phyloP scores from a whole-genome alignment of 1,139 yeast species.

The Pneumocystis carinii region DNA sequence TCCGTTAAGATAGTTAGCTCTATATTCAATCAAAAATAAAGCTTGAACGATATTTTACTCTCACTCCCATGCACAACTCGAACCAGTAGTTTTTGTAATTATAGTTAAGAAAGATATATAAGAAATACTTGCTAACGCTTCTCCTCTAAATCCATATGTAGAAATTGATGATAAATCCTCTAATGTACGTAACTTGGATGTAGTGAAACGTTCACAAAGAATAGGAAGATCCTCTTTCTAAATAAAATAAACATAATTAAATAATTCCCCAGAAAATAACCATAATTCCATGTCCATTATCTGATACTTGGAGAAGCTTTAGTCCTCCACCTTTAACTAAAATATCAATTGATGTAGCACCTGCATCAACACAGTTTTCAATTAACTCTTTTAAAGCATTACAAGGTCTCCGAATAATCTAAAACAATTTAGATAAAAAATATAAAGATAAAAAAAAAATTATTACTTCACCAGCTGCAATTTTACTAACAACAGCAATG shows the following conservation, averaged over 20 bases:
- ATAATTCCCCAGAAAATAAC: conserved; percentile 8
- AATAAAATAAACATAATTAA: conserved; percentile 16
- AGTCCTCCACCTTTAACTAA: conserved; percentile 52
- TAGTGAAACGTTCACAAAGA: conserved; percentile 52
- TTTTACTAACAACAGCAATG: conserved; percentile 59
- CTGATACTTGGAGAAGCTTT: conserved; percentile 47
- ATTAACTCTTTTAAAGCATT: conserved; percentile 67
- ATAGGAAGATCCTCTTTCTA: conserved; percentile 41
- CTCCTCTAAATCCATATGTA: conserved; percentile 73
- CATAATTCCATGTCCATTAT: conserved; percentile 62
- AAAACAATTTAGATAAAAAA: background rate
- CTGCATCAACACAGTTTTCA: conserved; percentile 70
- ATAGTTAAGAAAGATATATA: conserved; percentile 55
- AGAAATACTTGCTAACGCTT: conserved; percentile 59
- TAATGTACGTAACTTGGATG: conserved; percentile 46
- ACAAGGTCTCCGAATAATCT: conserved; percentile 77
- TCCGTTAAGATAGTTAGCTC: conserved; percentile 24
- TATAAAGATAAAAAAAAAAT: background rate
- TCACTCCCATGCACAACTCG: conserved; percentile 45
- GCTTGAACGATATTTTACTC: background rate
- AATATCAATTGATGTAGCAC: conserved; percentile 46
- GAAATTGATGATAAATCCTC: conserved; percentile 37
- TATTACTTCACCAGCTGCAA: conserved; percentile 77
- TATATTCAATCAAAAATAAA: background rate
- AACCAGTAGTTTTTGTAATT: conserved; percentile 48